These are phyloP conservation scores for Naganishia friedmannii DNA, from an alignment of 768 basidiomycete species.

Conservation along the genomic window DNA sequence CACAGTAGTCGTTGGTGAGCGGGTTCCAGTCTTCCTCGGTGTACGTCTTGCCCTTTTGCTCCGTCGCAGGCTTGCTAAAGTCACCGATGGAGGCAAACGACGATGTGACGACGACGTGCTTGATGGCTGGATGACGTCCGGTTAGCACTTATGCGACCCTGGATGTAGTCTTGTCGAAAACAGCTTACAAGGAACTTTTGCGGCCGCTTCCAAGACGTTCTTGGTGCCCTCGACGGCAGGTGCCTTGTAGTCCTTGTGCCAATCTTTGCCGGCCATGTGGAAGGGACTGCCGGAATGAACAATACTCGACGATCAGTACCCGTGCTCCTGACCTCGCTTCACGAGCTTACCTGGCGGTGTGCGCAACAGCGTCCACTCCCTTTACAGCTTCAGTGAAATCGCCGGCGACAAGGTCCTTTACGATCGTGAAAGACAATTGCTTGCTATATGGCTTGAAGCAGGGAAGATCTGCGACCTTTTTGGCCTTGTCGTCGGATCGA, in stretches of 20 bases:
- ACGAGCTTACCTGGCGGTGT: background rate
- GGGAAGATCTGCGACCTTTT: conserved; percentile 32
- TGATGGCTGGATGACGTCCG: conserved; percentile 51
- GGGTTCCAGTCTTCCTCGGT: conserved; percentile 46
- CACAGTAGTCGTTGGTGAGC: conserved; percentile 36
- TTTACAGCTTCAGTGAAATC: conserved; percentile 41
- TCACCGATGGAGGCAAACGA: conserved; percentile 56
- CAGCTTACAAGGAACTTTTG: conserved; percentile 33
- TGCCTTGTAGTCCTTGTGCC: conserved; percentile 36
- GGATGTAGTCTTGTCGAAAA: background rate
- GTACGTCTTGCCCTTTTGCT: conserved; percentile 35
- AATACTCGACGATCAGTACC: too few species aligned
- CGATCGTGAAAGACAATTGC: conserved; percentile 37
- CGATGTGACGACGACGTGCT: conserved; percentile 68
- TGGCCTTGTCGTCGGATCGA: conserved; percentile 36
- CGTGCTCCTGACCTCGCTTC: background rate
- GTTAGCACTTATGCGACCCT: too few species aligned
- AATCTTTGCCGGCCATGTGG: conserved; percentile 34
- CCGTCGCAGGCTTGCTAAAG: conserved; percentile 28
- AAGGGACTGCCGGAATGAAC: conserved; percentile 35
- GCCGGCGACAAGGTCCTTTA: conserved; percentile 41
- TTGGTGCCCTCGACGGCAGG: conserved; percentile 42
- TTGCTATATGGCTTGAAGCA: conserved; percentile 33
- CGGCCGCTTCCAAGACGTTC: conserved; percentile 39
- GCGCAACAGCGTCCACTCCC: conserved; percentile 34